Evolutionary conservation across 306 rosid genomes (phyloP).

Genomic region (Senna tora): DNA sequence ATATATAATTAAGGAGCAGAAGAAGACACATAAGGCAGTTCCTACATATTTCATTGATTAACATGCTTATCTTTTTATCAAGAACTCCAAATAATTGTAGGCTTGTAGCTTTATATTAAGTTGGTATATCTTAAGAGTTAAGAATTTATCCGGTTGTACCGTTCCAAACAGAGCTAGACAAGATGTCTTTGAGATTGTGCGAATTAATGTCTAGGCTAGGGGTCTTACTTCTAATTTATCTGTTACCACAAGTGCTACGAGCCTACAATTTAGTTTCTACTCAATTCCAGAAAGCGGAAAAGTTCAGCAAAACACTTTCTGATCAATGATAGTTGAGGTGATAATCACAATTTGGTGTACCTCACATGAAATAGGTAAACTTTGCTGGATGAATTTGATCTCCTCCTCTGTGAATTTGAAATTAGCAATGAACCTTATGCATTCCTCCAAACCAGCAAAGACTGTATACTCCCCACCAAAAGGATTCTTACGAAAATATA

Average conservation of each 20-base stretch:
- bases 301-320: background rate
- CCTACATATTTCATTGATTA: constrained; percentile 7
- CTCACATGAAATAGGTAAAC: constrained; percentile 83
- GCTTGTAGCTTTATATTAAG: background rate
- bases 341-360: constrained; percentile 44
- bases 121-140: constrained; percentile 14
- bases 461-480: constrained; percentile 97
- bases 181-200: background rate
- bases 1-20: constrained; percentile 14
- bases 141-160: constrained; percentile 2
- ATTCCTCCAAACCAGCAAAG: constrained; percentile 95
- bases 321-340: background rate
- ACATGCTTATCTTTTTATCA: constrained; percentile 7
- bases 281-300: constrained; percentile 1
- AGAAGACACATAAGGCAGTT: background rate
- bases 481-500: constrained; percentile 95
- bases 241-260: background rate
- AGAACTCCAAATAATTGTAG: background rate
- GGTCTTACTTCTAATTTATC: constrained; percentile 1
- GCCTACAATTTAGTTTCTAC: constrained; percentile 12
- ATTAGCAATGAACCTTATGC: constrained; percentile 87
- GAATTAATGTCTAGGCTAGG: background rate
- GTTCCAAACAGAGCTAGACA: constrained; percentile 2
- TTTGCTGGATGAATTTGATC: constrained; percentile 66
- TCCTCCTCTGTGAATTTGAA: constrained; percentile 83